These are phyloP conservation scores for Circinella umbellata DNA, from an alignment of 371 early-diverging fungal genomes.

Conservation along the genomic window DNA sequence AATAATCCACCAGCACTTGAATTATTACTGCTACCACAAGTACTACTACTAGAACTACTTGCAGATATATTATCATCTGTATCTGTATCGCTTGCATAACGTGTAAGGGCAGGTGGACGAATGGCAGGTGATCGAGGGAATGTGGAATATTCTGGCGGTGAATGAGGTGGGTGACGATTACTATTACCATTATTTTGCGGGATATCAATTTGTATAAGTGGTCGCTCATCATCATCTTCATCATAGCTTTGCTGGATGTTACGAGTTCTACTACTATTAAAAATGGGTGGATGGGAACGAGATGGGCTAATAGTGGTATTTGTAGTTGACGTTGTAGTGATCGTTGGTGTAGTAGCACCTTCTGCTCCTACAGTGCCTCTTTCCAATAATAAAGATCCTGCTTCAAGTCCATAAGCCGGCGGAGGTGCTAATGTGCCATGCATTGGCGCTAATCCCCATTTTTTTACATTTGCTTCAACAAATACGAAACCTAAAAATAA, in stretches of 20 bases:
- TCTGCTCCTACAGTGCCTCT: constrained; percentile 29
- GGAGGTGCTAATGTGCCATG: constrained; percentile 76
- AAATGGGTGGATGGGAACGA: constrained; percentile 2
- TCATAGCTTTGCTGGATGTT: not conserved
- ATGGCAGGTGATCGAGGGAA: constrained; percentile 25
- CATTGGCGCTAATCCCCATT: constrained; percentile 79
- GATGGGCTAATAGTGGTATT: not conserved
- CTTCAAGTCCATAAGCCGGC: constrained; percentile 65
- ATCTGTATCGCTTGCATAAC: constrained; percentile 12
- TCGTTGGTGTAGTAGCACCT: constrained; percentile 20
- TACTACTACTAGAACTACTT: constrained; percentile 10
- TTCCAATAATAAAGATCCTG: constrained; percentile 56
- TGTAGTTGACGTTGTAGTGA: not conserved
- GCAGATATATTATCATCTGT: constrained; percentile 13
- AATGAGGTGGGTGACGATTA: constrained; percentile 19
- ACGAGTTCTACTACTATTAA: constrained; percentile 1
- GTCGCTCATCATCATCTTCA: not conserved
- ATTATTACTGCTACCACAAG: not conserved
- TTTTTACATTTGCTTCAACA: constrained; percentile 84
- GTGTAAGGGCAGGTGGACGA: constrained; percentile 6
- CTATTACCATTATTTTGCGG: constrained; percentile 15
- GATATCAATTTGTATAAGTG: constrained; percentile 26
- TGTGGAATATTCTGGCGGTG: constrained; percentile 31
- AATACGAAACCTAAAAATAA: constrained; percentile 58
- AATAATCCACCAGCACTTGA: not conserved